Base-by-base conservation (phyloP, 2,329 filamentous ascomycete genomes). In the Colletotrichum sp. region DNA sequence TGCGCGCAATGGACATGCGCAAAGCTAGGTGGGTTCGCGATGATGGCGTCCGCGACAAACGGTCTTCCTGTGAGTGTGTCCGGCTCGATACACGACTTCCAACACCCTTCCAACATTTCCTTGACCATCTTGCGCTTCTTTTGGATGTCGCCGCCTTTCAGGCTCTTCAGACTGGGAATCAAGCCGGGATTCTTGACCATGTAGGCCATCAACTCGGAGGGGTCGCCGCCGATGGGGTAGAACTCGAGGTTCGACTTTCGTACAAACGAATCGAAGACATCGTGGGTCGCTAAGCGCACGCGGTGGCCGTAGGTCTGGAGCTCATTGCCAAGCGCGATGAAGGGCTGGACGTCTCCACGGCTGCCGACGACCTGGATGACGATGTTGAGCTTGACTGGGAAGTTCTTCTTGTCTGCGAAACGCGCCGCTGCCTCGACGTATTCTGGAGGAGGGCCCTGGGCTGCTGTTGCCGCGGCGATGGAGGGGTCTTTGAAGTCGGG, bases 291-390 rank as follows among this genome's bases (percentile, higher is more conserved):
- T 4, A 90, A 78, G 4, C 89, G 85, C 2, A 90, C 86, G 8
- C 88, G 85, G 79, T 90, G 89, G 2, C 88, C 87, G 72, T 87
- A 83, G 6, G 81, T 82, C 77, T 87, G 84, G 4, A 92, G 79
- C 14, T 87, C 85, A 43, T 85, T 87, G 0, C 89, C 90, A 1
- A 91, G 80, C 0, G 89, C 88, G 63, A 91, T 80, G 69, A 91
- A 91, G 1, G 89, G 90, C 73, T 91, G 90, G 1, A 91, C 88
- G 79, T 91, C 89, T 10, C 89, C 89, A 56, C 87, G 83, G 7
- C 83, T 86, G 16, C 87, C 87, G 1, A 91, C 89, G 3, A 90
- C 87, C 71, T 90, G 89, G 67, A 91, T 89, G 6, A 90, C 88
- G 58, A 90, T 86, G 69, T 90, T 90, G 26, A 90, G 80, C 21